A percentile compares a stretch with the other conserved stretches of the same genome.
These are phyloP conservation scores for Globisporangium lucens DNA, from an alignment of 352 stramenopile genomes.

Conservation along the genomic window DNA sequence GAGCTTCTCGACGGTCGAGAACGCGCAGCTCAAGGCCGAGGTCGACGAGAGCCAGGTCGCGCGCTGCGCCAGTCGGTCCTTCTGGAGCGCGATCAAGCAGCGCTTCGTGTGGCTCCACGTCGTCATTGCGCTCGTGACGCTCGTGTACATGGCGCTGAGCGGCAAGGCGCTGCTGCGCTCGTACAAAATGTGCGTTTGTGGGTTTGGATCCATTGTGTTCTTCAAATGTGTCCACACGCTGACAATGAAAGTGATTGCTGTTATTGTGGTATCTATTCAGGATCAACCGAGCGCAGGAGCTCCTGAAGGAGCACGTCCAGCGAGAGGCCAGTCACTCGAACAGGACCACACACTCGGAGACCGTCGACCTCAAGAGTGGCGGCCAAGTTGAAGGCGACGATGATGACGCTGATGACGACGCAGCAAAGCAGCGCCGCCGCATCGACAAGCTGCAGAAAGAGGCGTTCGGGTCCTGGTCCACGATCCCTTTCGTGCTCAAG, in stretches of 20 bases:
- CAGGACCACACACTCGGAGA: neutral
- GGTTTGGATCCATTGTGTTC: neutral
- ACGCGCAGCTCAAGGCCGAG: conserved; percentile 42
- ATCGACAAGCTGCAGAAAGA: conserved; percentile 4
- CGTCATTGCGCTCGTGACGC: conserved; percentile 38
- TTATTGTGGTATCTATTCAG: neutral
- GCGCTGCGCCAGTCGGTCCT: conserved; percentile 39
- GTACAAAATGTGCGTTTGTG: conserved; percentile 34
- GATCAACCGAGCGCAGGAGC: conserved; percentile 16
- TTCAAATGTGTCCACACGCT: neutral
- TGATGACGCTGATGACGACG: no score
- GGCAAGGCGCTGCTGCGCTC: conserved; percentile 52
- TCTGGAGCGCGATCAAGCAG: conserved; percentile 55
- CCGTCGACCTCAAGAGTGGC: no score
- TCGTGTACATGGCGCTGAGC: conserved; percentile 67
- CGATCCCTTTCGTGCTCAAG: conserved; percentile 49
- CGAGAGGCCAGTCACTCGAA: neutral
- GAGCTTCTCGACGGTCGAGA: conserved; percentile 43
- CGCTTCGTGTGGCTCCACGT: conserved; percentile 80
- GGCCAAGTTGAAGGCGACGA: neutral
- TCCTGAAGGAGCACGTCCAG: conserved; percentile 16
- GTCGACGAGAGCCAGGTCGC: conserved; percentile 62
- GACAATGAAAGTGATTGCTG: neutral
- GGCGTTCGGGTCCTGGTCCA: conserved; percentile 24
- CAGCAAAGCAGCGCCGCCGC: neutral